Percentiles rank a stretch among this genome's conserved stretches.
Conservation (phyloP, 1,284 basidiomycete genomes). For the Trichosporon faecale region DNA sequence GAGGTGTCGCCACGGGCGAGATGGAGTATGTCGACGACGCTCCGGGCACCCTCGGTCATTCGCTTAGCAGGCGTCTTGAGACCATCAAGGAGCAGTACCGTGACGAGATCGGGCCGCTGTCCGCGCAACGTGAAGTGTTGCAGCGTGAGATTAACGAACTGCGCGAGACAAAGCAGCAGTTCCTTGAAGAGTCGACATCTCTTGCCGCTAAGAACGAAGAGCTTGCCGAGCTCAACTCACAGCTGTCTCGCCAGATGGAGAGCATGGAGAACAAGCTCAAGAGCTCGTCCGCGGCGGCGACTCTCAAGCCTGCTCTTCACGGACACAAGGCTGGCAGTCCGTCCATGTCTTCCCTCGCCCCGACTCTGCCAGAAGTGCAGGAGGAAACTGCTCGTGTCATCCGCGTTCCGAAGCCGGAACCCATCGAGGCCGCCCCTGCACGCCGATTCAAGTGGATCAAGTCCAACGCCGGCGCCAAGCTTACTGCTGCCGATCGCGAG, state of each 20-base stretch:
- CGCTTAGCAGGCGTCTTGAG: slow-evolving; percentile 82
- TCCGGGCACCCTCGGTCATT: slow-evolving; percentile 60
- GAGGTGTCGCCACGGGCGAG: background rate
- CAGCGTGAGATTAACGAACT: slow-evolving; percentile 82
- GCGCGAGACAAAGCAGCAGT: slow-evolving; percentile 76
- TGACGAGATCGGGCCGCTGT: slow-evolving; percentile 78
- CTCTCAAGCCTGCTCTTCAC: slow-evolving; percentile 10
- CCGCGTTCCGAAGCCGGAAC: slow-evolving; percentile 52
- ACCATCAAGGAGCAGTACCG: slow-evolving; percentile 83
- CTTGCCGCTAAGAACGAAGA: slow-evolving; percentile 90
- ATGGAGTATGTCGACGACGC: slow-evolving; percentile 32
- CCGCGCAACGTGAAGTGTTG: slow-evolving; percentile 73
- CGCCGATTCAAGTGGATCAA: slow-evolving; percentile 58
- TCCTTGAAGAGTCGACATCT: slow-evolving; percentile 84
- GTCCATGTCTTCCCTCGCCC: slow-evolving; percentile 50
- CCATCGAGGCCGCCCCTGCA: slow-evolving; percentile 52
- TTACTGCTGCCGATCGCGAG: slow-evolving; percentile 15
- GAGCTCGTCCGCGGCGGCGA: slow-evolving; percentile 32
- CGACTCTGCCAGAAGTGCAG: slow-evolving; percentile 48
- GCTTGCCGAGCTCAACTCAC: slow-evolving; percentile 76
- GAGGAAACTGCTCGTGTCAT: slow-evolving; percentile 51
- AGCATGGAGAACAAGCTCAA: slow-evolving; percentile 48
- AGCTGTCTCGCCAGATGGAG: slow-evolving; percentile 74
- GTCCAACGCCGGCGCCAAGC: slow-evolving; percentile 2
- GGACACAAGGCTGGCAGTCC: slow-evolving; percentile 49